Evolutionary conservation across 768 basidiomycete genomes (phyloP).

Genomic region (Chalciporus sphaerocephalus): DNA sequence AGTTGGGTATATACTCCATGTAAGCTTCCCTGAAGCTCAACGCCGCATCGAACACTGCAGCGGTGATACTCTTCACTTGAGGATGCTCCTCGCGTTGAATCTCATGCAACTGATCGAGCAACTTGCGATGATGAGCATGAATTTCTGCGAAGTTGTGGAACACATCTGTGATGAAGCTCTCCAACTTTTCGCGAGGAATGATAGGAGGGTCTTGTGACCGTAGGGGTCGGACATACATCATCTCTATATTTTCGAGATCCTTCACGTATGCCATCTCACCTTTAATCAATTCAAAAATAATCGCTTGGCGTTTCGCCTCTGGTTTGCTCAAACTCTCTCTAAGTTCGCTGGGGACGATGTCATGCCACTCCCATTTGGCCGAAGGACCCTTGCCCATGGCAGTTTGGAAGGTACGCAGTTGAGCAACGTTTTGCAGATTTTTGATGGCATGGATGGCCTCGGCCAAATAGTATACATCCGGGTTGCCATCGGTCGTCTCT

Average conservation of each 20-base stretch:
- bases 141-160: constrained; percentile 86
- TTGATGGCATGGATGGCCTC: constrained; percentile 84
- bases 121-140: constrained; percentile 63
- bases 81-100: constrained; percentile 89
- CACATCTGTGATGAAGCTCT: constrained; percentile 77
- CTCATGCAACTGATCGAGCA: constrained; percentile 78
- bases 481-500: constrained; percentile 76
- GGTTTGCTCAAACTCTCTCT: constrained; percentile 60
- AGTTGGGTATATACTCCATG: constrained; percentile 89
- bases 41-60: constrained; percentile 81
- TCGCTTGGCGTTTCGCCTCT: constrained; percentile 78
- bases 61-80: constrained; percentile 71
- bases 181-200: constrained; percentile 63
- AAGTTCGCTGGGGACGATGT: constrained; percentile 69
- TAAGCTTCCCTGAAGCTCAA: constrained; percentile 91
- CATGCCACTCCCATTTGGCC: constrained; percentile 87
- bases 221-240: constrained; percentile 76
- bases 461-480: constrained; percentile 77
- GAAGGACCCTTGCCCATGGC: constrained; percentile 81
- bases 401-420: constrained; percentile 84
- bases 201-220: constrained; percentile 72
- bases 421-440: constrained; percentile 73
- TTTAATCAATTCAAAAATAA: constrained; percentile 93
- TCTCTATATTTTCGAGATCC: constrained; percentile 82
- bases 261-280: constrained; percentile 94